A percentile compares a stretch with the other conserved stretches of the same genome.
Evolutionary conservation across 202 grass and related monocot species (phyloP).

Genomic region (Elaeis oleifera): DNA sequence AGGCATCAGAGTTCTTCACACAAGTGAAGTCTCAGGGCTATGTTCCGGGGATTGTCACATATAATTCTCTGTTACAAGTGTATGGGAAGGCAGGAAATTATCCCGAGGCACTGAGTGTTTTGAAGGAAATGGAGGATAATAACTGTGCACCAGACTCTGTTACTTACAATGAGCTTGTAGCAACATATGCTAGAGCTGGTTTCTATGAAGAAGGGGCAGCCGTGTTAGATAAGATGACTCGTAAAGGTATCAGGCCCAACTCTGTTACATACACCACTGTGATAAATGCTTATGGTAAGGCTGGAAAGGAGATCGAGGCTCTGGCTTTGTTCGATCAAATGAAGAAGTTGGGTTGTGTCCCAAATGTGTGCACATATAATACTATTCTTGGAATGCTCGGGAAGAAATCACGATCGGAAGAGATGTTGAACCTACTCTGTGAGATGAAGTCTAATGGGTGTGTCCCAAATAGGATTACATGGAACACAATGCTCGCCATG

Average conservation of each 20-base stretch:
- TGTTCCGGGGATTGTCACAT: slow-evolving; percentile 50
- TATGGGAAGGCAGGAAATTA: slow-evolving; percentile 68
- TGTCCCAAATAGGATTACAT: slow-evolving; percentile 61
- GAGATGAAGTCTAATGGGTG: slow-evolving; percentile 76
- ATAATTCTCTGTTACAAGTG: slow-evolving; percentile 77
- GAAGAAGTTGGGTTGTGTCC: slow-evolving; percentile 66
- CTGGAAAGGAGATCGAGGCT: slow-evolving; percentile 52
- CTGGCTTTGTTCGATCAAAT: slow-evolving; percentile 56
- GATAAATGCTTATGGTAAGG: slow-evolving; percentile 59
- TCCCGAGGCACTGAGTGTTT: slow-evolving; percentile 41
- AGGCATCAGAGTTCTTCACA: slow-evolving; percentile 56
- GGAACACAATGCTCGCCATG: slow-evolving; percentile 79
- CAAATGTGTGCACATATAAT: slow-evolving; percentile 57
- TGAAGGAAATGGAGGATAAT: slow-evolving; percentile 71
- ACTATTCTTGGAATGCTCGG: slow-evolving; percentile 68
- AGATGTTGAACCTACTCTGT: slow-evolving; percentile 52
- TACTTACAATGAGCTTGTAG: slow-evolving; percentile 69
- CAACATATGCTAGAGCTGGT: slow-evolving; percentile 63
- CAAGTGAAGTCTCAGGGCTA: slow-evolving; percentile 55
- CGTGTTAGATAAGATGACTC: slow-evolving; percentile 53
- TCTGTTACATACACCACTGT: slow-evolving; percentile 59
- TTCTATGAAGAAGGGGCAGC: slow-evolving; percentile 53
- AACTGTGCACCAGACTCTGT: slow-evolving; percentile 48
- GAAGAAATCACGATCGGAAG: slow-evolving; percentile 50
- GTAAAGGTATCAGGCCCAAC: slow-evolving; percentile 66